Conservation (phyloP, 768 basidiomycete species). For the Pleurotus pulmonarius region DNA sequence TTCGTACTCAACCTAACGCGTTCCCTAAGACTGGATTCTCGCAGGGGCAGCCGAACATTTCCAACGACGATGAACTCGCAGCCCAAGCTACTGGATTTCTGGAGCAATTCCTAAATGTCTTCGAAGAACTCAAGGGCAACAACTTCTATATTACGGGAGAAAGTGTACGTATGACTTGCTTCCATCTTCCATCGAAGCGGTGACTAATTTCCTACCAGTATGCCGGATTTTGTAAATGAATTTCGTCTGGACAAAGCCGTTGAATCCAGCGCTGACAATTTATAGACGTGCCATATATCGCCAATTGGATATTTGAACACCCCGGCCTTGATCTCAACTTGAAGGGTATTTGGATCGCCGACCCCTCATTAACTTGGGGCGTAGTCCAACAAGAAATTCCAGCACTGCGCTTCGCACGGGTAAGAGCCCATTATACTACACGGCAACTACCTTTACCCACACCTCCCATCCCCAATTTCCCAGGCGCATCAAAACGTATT, state of each 20-base stretch:
- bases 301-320: constrained; percentile 66
- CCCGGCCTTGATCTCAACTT: constrained; percentile 50
- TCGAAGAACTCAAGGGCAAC: constrained; percentile 63
- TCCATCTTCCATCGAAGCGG: not conserved
- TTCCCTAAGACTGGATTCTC: constrained; percentile 56
- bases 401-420: constrained; percentile 55
- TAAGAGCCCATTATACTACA: constrained; percentile 10
- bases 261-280: not conserved
- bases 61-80: constrained; percentile 58
- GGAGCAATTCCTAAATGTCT: constrained; percentile 63
- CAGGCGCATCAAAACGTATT: constrained; percentile 56
- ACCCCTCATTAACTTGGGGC: constrained; percentile 40
- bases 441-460: not conserved
- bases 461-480: not conserved
- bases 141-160: constrained; percentile 63
- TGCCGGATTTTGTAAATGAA: constrained; percentile 58
- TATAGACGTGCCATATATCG: constrained; percentile 50
- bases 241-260: not conserved
- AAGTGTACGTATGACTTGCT: constrained; percentile 42
- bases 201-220: constrained; percentile 37
- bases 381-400: constrained; percentile 64
- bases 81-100: constrained; percentile 49
- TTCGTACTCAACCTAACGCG: not conserved
- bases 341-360: constrained; percentile 63
- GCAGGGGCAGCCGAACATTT: constrained; percentile 58